Conservation (phyloP, 495 filamentous ascomycete species). For the Penicillium steckii region DNA sequence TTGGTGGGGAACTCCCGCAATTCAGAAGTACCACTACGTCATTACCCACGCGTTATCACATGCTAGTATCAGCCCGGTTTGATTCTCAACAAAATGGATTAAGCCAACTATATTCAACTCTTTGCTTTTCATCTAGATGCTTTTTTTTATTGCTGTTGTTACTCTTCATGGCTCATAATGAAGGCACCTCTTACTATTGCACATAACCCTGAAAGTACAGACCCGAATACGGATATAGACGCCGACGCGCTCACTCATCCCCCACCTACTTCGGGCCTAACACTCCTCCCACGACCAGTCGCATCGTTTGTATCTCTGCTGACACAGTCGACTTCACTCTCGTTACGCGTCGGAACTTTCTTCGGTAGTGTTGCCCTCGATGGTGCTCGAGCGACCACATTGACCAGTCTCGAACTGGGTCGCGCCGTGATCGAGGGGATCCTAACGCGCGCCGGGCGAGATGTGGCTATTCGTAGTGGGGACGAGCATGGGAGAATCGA, state of each 20-base stretch:
- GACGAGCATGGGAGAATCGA: slow-evolving; percentile 57
- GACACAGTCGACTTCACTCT: slow-evolving; percentile 67
- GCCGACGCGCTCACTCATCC: slow-evolving; percentile 21
- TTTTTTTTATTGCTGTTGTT: neutral
- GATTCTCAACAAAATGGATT: neutral
- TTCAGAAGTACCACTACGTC: slow-evolving; percentile 7
- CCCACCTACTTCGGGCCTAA: slow-evolving; percentile 44
- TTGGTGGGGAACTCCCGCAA: neutral
- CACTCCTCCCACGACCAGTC: slow-evolving; percentile 64
- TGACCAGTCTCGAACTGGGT: slow-evolving; percentile 68
- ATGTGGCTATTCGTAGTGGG: slow-evolving; percentile 56
- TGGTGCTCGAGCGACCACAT: slow-evolving; percentile 64
- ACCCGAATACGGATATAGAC: neutral
- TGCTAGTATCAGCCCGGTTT: slow-evolving; percentile 3
- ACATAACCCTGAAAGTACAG: neutral
- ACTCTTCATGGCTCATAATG: slow-evolving; percentile 22
- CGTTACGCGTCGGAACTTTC: slow-evolving; percentile 66
- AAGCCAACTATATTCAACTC: too few relatives aligned
- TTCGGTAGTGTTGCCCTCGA: slow-evolving; percentile 64
- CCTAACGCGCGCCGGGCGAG: slow-evolving; percentile 64
- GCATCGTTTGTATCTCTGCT: slow-evolving; percentile 69
- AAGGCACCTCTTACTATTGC: neutral
- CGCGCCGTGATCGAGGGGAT: slow-evolving; percentile 66
- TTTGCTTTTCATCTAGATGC: neutral
- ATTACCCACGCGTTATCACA: slow-evolving; percentile 20